Evolutionary conservation across 805 yeast genomes (phyloP), one percentile per base, ranked within the genome.

Genomic region (Sungouiella blattae): DNA sequence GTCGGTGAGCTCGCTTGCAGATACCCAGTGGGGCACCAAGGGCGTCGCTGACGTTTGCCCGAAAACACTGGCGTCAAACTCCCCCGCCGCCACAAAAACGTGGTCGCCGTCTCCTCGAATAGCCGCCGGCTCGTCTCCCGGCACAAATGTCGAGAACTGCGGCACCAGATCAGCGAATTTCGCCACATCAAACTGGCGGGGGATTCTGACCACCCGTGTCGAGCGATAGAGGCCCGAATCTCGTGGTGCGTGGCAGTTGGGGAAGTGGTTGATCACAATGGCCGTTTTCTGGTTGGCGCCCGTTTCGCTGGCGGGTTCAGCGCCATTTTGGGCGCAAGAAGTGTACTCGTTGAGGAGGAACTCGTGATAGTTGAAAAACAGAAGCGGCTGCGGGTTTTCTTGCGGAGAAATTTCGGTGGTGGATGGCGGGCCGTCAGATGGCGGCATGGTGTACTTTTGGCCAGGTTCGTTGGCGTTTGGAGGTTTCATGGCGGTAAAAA

Each of bases 331-430:
- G 8, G 9, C 22, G 6, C n/a, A 6, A 18, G 27, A 14, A 18
- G 38, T 33, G 53, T 68, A 67, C 14, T 58, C 59, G 3, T 53
- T 50, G 9, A 62, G 60, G 4, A 72, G 46, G 49, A 64, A 78
- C 52, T 83, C 89, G 50, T 83, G 87, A 47, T 80, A 81, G 52
- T 83, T 83, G 69, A 79, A 83, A 52, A 77, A 80, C 36, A 39
- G 41, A 15, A 58, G 43, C 15, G 29, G 43, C 21, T 13, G 6
- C 9, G 22, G 22, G 9, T 7, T 20, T 20, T 20, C n/a, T n/a
- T n/a, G n/a, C n/a, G n/a, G n/a, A n/a, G n/a, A n/a, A n/a, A n/a
- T n/a, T n/a, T n/a, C n/a, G n/a, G n/a, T n/a, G n/a, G n/a, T n/a
- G n/a, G n/a, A n/a, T n/a, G n/a, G n/a, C n/a, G n/a, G n/a, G n/a